A percentile compares a stretch with the other conserved stretches of the same genome.
Evolutionary conservation across 306 rosid genomes (phyloP).

Genomic region (Cucurbita maxima): DNA sequence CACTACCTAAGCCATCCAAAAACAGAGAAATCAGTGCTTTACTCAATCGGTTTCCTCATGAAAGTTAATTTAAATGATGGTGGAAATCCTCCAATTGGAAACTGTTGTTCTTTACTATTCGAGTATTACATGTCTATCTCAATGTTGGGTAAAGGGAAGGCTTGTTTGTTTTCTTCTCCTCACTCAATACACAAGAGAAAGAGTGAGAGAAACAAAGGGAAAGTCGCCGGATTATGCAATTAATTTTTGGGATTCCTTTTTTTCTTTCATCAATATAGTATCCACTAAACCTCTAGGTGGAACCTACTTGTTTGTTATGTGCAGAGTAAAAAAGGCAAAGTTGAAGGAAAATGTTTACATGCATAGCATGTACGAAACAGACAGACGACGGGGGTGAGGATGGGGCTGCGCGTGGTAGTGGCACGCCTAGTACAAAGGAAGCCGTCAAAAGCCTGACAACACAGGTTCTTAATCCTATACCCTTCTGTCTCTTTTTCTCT

Average conservation of each 20-base stretch:
- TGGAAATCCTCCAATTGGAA: not conserved
- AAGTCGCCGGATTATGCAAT: not conserved
- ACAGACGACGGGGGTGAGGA: slow-evolving; percentile 34
- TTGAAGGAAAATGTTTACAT: slow-evolving; percentile 54
- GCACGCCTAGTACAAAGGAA: slow-evolving; percentile 88
- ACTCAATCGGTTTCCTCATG: not conserved
- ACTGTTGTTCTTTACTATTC: not conserved
- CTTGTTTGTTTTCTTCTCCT: not conserved
- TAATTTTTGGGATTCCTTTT: not conserved
- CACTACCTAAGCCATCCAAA: not conserved
- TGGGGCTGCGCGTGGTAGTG: slow-evolving; percentile 60
- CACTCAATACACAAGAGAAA: not conserved
- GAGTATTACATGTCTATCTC: not conserved
- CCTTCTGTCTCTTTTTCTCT: slow-evolving; percentile 1
- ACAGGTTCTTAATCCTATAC: slow-evolving; percentile 45
- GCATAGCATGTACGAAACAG: slow-evolving; percentile 82
- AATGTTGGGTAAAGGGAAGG: not conserved
- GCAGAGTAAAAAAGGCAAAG: slow-evolving; percentile 20
- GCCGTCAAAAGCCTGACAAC: slow-evolving; percentile 90
- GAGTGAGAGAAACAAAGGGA: not conserved
- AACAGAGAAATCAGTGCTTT: not conserved
- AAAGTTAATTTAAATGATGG: not conserved
- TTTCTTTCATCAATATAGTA: not conserved
- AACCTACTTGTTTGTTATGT: slow-evolving; percentile 7
- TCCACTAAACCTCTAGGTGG: not conserved